Conservation (phyloP, 1,284 basidiomycete species). For the Fomitopsis schrenkii region DNA sequence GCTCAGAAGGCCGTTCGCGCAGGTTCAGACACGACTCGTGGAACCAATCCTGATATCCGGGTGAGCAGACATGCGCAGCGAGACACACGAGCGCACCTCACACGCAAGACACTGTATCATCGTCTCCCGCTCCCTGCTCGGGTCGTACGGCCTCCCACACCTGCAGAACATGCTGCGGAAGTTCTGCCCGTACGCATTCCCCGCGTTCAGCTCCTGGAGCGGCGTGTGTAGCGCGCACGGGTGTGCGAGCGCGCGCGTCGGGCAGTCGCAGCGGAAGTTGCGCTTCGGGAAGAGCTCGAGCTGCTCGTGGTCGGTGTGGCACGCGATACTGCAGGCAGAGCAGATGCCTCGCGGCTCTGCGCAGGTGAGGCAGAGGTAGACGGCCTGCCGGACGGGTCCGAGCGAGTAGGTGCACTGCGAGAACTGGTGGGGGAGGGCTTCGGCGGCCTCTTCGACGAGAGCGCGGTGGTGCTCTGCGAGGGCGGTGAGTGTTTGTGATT, state of each 20-base stretch:
- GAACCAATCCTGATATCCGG: conserved; percentile 71
- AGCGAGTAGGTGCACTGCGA: conserved; percentile 65
- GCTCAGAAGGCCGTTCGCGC: conserved; percentile 52
- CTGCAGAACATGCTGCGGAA: conserved; percentile 68
- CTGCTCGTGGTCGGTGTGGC: conserved; percentile 79
- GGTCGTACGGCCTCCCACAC: conserved; percentile 65
- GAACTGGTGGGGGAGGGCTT: conserved; percentile 73
- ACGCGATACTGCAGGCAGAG: conserved; percentile 77
- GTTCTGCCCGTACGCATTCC: conserved; percentile 65
- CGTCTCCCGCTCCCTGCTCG: conserved; percentile 66
- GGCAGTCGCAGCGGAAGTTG: conserved; percentile 77
- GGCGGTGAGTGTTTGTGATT: conserved; percentile 20
- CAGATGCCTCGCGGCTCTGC: conserved; percentile 55
- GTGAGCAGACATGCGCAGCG: conserved; percentile 5
- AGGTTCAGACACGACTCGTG: conserved; percentile 82
- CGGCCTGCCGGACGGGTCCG: conserved; percentile 61
- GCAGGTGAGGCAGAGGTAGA: conserved; percentile 75
- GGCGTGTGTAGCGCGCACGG: conserved; percentile 56
- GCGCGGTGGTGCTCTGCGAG: conserved; percentile 55
- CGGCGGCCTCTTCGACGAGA: conserved; percentile 62
- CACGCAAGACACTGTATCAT: conserved; percentile 84
- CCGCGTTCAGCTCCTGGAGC: conserved; percentile 48
- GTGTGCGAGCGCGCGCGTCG: conserved; percentile 55
- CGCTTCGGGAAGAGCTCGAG: conserved; percentile 82
- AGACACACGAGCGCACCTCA: conserved; percentile 50